Evolutionary conservation across 139 green algal species (phyloP).

Genomic region (Tetratostichococcus sp.): DNA sequence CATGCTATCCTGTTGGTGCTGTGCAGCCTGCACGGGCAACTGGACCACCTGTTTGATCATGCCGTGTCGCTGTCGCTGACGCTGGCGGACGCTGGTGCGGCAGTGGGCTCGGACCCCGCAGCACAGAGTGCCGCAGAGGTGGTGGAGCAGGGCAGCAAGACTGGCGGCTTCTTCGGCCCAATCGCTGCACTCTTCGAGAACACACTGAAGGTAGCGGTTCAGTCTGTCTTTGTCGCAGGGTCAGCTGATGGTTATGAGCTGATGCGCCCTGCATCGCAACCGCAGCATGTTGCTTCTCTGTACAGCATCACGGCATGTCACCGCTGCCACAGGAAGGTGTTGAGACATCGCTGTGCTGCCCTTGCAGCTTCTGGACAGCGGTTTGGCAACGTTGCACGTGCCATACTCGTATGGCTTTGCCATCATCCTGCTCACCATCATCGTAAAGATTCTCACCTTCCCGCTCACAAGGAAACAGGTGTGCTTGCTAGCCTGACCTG

Average conservation of each 20-base stretch:
- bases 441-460: constrained; percentile 92
- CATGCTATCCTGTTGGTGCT: no score
- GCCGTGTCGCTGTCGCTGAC: constrained; percentile 27
- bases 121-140: constrained; percentile 13
- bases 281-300: neutral
- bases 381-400: constrained; percentile 58
- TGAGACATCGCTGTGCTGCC: no score
- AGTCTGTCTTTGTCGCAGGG: no score
- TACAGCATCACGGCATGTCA: neutral
- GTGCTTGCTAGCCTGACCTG: no score
- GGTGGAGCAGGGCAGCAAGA: constrained; percentile 5
- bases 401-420: constrained; percentile 96
- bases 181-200: constrained; percentile 69
- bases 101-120: constrained; percentile 4
- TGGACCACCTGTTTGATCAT: constrained; percentile 35
- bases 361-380: constrained; percentile 68
- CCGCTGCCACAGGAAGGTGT: neutral
- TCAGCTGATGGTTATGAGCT: neutral
- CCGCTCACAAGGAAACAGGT: constrained; percentile 93
- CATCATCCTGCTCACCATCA: constrained; percentile 89
- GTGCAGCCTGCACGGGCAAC: constrained; percentile 22
- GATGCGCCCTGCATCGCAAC: neutral
- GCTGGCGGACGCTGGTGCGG: constrained; percentile 33
- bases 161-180: constrained; percentile 57
- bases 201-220: constrained; percentile 68